Base-by-base conservation (phyloP, 2,329 filamentous ascomycete genomes). In the Fusarium sp. region DNA sequence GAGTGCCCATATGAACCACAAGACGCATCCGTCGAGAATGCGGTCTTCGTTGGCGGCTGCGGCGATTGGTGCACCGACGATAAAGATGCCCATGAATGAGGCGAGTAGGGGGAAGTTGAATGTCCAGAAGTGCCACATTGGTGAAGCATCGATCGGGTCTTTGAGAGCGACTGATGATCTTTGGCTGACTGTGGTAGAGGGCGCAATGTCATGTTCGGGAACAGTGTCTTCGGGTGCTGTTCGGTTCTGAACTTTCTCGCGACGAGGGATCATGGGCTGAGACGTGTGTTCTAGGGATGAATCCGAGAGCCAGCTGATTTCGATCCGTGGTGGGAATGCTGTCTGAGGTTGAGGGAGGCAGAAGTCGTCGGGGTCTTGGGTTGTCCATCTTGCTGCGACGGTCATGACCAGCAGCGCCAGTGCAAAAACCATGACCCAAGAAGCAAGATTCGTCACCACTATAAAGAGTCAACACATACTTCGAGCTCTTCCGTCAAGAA, bases 1-100 rank as follows among this genome's bases (percentile, higher is more conserved):
- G 18, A 77, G 73, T 13, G 83, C 79, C 87, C 87, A 89, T 44
- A 84, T 67, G 41, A 84, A 82, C 72, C 85, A 82, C 6, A 88
- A 76, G 15, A 83, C 77, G 25, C 81, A 82, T 1, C 82, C 82
- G 40, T 88, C 82, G 6, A 88, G 78, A 3, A 81, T 72, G 1
- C 81, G 78, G 24, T 82, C 79, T 53, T 82, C 80, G 3, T 74
- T 60, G 0, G 70, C 67, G 0, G 60, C 43, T 5, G 75, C 69
- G 1, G 83, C 80, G 1, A 86, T 62, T 0, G 85, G 85, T 0
- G 84, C 63, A 3, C 84, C 84, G 10, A 85, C 34, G 1, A 76
- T 32, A 5, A 82, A 69, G 12, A 82, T 76, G 11, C 75, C 63
- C 9, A 78, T 30, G 44, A 83, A 70, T 5, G 74, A 74, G 3